Base-by-base conservation (phyloP, 176 grass and related monocot species). In the Echinochloa phyllopogon region DNA sequence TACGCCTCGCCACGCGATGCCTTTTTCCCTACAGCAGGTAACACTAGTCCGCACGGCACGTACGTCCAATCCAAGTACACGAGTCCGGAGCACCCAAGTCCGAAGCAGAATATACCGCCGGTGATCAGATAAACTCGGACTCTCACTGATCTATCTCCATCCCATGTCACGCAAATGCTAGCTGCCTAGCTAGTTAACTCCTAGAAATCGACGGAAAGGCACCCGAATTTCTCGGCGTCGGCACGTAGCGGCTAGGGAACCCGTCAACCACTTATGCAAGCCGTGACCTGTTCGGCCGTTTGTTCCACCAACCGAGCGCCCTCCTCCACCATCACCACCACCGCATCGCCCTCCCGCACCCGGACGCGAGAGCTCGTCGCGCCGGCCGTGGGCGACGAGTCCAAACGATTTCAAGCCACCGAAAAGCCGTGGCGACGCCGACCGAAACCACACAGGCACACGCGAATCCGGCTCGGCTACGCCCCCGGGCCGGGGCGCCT, bases 351-450 rank as follows among this genome's bases (percentile, higher is more conserved):
- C 3, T 11, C n/a, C 13, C 29, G 23, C 13, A 8, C 41, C 68
- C 41, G 23, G 69, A 72, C 57, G 57, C 57, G 7, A n/a, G 8
- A 6, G 55, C 44, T 20, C 43, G 6, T 17, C 69, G 1, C 43
- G 69, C 43, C 69, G 23, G 24, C 44, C 69, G 0, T 33, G 14
- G 4, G 65, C 66, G 53, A 56, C 41, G 36, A 80, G 24, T 62
- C 89, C 84, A 55, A 80, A 48, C 69, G 74, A 62, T 6, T 58
- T 42, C 41, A 74, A 89, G 49, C 82, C 76, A 75, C 82, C 76
- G 58, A 13, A 37, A 72, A 55, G 77, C 6, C 21, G 43, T 72
- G n/a, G 23, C 18, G 36, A 82, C 10, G 11, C 66, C 66, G 70
- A 49, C 23, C 69, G 23, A 16, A 13, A 21, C 51, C 18, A 78